Conservation (phyloP, 345 rosid species). For the Litchi chinensis region DNA sequence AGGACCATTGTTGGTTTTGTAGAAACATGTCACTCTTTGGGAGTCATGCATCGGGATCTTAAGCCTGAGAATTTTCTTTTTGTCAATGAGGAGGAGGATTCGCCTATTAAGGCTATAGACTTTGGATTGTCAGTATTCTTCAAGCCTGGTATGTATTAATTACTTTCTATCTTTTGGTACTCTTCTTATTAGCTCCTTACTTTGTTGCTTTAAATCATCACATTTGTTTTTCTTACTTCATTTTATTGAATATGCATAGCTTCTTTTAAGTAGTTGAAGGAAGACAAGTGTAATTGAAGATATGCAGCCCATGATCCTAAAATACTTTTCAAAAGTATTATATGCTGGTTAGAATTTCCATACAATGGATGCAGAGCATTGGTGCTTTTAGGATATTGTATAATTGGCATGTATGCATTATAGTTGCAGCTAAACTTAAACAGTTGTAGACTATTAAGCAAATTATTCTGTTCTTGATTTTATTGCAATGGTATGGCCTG, state of each 20-base stretch:
- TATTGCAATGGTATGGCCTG: neutral
- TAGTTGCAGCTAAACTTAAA: neutral
- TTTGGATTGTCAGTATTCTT: constrained; percentile 81
- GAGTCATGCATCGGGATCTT: constrained; percentile 85
- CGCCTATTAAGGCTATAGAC: constrained; percentile 82
- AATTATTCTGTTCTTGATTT: neutral
- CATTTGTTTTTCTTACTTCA: constrained; percentile 6
- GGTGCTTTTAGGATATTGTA: neutral
- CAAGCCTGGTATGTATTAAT: constrained; percentile 61
- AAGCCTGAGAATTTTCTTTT: constrained; percentile 91
- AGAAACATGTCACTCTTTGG: constrained; percentile 74
- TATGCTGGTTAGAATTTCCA: neutral
- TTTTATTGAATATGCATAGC: neutral
- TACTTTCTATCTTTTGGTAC: neutral
- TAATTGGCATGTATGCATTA: neutral
- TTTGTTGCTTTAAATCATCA: neutral
- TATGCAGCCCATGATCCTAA: neutral
- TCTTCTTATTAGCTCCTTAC: neutral
- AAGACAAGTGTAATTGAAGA: neutral
- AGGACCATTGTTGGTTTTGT: constrained; percentile 71
- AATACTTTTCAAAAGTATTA: neutral
- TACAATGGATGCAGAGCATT: neutral
- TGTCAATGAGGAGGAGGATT: constrained; percentile 61
- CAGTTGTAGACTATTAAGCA: neutral
- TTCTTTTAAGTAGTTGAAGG: too few species aligned